Base-by-base conservation (phyloP, 805 yeast species). In the Candida incommunis region DNA sequence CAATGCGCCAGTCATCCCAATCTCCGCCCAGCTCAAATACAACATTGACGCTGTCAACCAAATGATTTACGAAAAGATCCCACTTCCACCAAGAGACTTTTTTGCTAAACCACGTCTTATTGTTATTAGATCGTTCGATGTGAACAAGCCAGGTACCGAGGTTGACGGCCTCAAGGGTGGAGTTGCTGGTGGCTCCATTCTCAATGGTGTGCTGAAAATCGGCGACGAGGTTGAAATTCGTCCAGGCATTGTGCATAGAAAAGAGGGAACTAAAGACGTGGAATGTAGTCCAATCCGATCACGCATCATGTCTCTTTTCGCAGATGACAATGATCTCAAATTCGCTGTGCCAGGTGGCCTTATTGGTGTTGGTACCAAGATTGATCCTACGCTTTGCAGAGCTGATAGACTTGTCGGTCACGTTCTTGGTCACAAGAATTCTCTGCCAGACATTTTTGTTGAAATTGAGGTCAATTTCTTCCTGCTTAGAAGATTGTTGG, bases 291-390 rank as follows among this genome's bases (percentile, higher is more conserved):
- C 97, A 41, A 90, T 92, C 60, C 85, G 82, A 71, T 87, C 96
- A 46, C 81, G 86, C 59, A 86, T 92, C 61, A 92, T 86, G 44
- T 83, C 97, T 13, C 72, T 92, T 55, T 90, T 88, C 63, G 97
- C 99, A 48, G 99, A 92, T 69, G 88, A 92, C 68, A 94, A 92
- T 60, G 96, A 88, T 65, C 77, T 92, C 67, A 92, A 92, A 66
- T 92, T 90, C 60, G 99, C 99, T 48, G 98, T 92, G 58, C 99
- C 99, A 41, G 99, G 99, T 80, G 99, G 99, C 52, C 76, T 92
- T 63, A 94, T 92, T 59, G 99, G 99, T 78, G 96, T 92, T 47
- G 99, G 99, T 71, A 92, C 98, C 43, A 86, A 85, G 68, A 94
- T 92, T 54, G 99, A 92, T 68, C 99, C 99, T 47, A 92, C 98